Conservation (phyloP, 345 rosid species). For the Linum tenue region DNA sequence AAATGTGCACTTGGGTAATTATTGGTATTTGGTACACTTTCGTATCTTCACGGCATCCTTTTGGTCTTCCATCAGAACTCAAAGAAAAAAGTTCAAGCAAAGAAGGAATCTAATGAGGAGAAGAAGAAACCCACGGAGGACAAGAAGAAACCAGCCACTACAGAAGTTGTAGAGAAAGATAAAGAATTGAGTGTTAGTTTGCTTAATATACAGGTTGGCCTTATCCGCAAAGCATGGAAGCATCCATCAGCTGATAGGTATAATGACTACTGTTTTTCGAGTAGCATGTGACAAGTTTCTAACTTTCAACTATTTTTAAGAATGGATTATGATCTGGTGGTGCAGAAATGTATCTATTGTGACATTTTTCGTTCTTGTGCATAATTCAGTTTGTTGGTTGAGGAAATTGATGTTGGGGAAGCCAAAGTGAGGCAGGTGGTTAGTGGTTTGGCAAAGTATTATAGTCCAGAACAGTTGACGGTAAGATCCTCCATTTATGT, state of each 20-base stretch:
- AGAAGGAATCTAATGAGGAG: conserved; percentile 45
- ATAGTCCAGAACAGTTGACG: conserved; percentile 66
- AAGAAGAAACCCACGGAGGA: conserved; percentile 24
- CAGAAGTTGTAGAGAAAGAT: conserved; percentile 55
- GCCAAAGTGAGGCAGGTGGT: conserved; percentile 88
- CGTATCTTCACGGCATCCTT: neutral
- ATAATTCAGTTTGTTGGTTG: conserved; percentile 76
- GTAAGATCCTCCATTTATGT: conserved; percentile 28
- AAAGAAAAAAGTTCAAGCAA: conserved; percentile 45
- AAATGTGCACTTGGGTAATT: neutral
- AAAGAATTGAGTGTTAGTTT: conserved; percentile 78
- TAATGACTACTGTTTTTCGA: conserved; percentile 12
- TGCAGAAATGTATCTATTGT: conserved; percentile 2
- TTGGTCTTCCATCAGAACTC: conserved; percentile 11
- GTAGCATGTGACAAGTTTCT: no score
- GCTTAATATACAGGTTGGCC: conserved; percentile 81
- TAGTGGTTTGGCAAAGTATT: conserved; percentile 93
- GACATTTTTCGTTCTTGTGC: conserved; percentile 9
- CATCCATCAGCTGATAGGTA: conserved; percentile 99
- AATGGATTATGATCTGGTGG: neutral
- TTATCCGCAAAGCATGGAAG: conserved; percentile 84
- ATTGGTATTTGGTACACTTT: neutral
- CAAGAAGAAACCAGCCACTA: conserved; percentile 31
- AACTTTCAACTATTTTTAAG: no score
- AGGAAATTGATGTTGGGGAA: conserved; percentile 90